Evolutionary conservation across 1,284 basidiomycete genomes (phyloP).

Genomic region (Peniophora sp.): DNA sequence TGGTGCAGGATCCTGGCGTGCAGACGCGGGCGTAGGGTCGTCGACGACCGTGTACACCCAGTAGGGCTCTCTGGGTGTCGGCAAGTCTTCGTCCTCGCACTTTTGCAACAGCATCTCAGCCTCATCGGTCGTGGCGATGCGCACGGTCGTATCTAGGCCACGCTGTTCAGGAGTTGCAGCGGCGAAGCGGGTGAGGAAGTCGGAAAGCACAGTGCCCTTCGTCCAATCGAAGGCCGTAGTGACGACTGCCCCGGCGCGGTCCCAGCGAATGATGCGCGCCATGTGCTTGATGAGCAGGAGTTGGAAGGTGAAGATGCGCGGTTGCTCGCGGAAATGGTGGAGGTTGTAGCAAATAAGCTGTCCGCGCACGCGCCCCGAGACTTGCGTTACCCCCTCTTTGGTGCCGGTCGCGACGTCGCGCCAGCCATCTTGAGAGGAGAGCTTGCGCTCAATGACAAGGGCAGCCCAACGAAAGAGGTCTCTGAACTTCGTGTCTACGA

Average conservation of each 20-base stretch:
- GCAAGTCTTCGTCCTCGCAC: not conserved
- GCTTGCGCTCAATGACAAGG: too few species aligned
- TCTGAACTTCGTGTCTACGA: too few species aligned
- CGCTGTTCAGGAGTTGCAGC: not conserved
- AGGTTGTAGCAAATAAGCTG: too few species aligned
- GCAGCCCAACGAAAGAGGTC: too few species aligned
- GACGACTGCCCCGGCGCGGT: slow-evolving; percentile 4
- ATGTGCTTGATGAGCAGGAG: not conserved
- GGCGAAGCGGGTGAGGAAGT: slow-evolving; percentile 1
- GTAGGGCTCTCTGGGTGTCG: not conserved
- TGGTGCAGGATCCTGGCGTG: too few species aligned
- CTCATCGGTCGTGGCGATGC: not conserved
- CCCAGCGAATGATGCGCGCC: slow-evolving; percentile 3
- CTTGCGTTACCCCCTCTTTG: too few species aligned
- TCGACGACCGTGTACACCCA: not conserved
- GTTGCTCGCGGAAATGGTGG: not conserved
- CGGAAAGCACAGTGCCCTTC: not conserved
- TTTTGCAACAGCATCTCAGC: not conserved
- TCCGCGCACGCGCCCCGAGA: too few species aligned
- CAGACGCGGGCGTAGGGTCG: too few species aligned
- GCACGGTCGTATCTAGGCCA: slow-evolving; percentile 1
- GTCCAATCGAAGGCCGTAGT: not conserved
- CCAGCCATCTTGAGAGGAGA: too few species aligned
- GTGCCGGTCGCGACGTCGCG: too few species aligned
- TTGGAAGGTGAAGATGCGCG: slow-evolving; percentile 1